Base-by-base conservation (phyloP, 108 stramenopile genomes). In the Mediolabrus comicus region DNA sequence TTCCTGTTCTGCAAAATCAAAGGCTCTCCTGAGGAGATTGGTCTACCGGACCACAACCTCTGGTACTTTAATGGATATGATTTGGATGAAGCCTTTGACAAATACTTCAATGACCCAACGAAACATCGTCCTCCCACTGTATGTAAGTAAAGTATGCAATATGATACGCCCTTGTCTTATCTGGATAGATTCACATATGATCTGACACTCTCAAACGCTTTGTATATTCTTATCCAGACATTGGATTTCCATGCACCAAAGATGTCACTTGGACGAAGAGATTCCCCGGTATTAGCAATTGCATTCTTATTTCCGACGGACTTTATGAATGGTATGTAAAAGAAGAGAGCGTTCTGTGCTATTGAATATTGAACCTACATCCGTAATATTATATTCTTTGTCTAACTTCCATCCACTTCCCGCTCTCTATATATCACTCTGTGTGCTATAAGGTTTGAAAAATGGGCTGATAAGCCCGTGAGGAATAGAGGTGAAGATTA, bases 71-170 rank as follows among this genome's bases (percentile, higher is more conserved):
- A 79, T 29, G 59, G 74, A 8, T 79, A 79, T 27, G 78, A 79
- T 30, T 53, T 79, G 11, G 78, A 79, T 41, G n/a, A 26, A 3
- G 62, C 71, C n/a, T 79, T 79, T 28, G 78, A 79, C 36, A 24
- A 41, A 7, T 72, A 79, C 31, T 79, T 74, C n/a, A 41, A 32
- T 0, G 36, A 59, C 30, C 78, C 78, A 11, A 79, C 68, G 12
- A 53, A 72, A n/a, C 59, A 68, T 14, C 83, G 87, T 9, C 87
- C 87, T 13, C 87, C 87, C 0, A 87, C 87, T 1, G 83, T 84
- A n/a, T 87, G n/a, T n/a, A n/a, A n/a, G n/a, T n/a, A n/a, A n/a
- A n/a, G n/a, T n/a, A n/a, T n/a, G n/a, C n/a, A n/a, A n/a, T n/a
- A n/a, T n/a, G n/a, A n/a, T n/a, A n/a, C n/a, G n/a, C n/a, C n/a